These are phyloP conservation scores for Entonaema liquescens DNA, from an alignment of 495 filamentous ascomycete species.

Conservation along the genomic window DNA sequence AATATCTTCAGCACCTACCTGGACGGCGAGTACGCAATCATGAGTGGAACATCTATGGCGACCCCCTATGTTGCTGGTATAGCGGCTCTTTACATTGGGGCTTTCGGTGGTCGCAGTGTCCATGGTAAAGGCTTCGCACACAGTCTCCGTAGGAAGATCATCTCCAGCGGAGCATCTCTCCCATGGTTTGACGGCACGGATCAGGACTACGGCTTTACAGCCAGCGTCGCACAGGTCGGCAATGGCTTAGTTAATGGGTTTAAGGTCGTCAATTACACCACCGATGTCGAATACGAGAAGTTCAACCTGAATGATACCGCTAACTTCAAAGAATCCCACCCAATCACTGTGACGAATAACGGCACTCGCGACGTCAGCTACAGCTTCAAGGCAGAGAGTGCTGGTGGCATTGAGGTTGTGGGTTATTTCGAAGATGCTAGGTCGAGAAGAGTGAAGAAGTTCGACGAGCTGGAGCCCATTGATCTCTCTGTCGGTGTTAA, in stretches of 20 bases:
- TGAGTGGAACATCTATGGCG: constrained; percentile 59
- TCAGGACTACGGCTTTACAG: background rate
- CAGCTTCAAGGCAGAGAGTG: constrained; percentile 34
- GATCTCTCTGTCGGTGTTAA: background rate
- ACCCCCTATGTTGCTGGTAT: constrained; percentile 58
- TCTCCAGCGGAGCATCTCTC: background rate
- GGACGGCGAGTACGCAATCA: constrained; percentile 50
- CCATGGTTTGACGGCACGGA: background rate
- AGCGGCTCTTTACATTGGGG: constrained; percentile 52
- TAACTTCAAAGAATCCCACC: constrained; percentile 48
- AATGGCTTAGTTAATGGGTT: constrained; percentile 56
- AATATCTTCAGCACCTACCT: constrained; percentile 56
- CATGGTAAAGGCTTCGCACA: constrained; percentile 20
- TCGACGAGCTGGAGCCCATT: background rate
- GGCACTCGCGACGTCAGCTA: constrained; percentile 49
- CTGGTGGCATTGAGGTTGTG: background rate
- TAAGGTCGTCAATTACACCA: constrained; percentile 52
- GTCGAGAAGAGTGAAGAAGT: background rate
- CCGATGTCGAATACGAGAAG: constrained; percentile 48
- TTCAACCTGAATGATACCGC: constrained; percentile 57
- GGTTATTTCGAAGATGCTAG: background rate
- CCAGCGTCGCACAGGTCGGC: constrained; percentile 39
- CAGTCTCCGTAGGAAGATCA: background rate
- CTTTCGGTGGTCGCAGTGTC: constrained; percentile 42
- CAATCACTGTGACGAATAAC: constrained; percentile 54